Evolutionary conservation across 805 yeast genomes (phyloP), one percentile per base, ranked within the genome.

Genomic region (Peterozyma toletana): DNA sequence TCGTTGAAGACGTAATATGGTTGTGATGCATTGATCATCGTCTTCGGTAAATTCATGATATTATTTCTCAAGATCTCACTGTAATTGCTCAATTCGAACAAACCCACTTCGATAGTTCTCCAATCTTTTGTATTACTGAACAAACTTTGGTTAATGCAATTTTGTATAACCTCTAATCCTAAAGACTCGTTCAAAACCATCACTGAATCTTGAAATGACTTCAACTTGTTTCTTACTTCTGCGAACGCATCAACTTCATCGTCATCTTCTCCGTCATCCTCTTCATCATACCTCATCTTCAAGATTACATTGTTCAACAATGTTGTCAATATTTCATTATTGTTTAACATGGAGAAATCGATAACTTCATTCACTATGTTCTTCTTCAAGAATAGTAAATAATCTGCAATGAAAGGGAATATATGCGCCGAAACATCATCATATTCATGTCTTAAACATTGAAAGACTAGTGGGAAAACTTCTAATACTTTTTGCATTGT

Each of bases 391-490:
- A 83, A 73, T 10, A 86, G 64, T 48, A 93, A 67, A 58, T 82
- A 89, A 42, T 80, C 85, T 34, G 86, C 77, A 38, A 93, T 67
- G 54, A 88, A 85, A 9, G 93, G 83, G 56, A 91, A 84, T 6
- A 88, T 84, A 59, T 87, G 95, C 34, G 75, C 70, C 1, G 95
- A 78, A 11, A 91, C 83, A 52, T 93, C 97, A 60, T 93, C 98
- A 56, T 83, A 89, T 50, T 83, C 95, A 59, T 88, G 84, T 30
- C 78, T 73, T 57, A 93, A 71, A 50, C 83, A 86, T 47, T 71
- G 72, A 46, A 91, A 71, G 7, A 85, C 68, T 30, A 80, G 68
- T 17, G 97, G 96, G 69, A 87, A 77, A 15, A 86, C 67, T 45
- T 77, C 75, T 29, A 80, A 59, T 15, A 86, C 67, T 52, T 78